Evolutionary conservation across 2,329 filamentous ascomycete species (phyloP).

Genomic region (Colletotrichum sp.): DNA sequence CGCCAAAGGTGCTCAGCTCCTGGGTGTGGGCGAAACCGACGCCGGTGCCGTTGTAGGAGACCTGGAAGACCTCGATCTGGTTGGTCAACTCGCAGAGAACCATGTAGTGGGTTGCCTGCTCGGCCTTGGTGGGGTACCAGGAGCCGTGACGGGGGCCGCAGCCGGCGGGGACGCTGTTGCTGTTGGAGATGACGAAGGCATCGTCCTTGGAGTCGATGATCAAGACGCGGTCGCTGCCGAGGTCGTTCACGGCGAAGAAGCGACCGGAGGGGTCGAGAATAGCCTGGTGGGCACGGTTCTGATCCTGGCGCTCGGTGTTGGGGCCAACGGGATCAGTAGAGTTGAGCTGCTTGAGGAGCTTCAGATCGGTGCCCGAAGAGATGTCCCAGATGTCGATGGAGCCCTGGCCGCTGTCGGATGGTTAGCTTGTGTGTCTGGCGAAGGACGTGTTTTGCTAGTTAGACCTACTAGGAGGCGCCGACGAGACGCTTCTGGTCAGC

Average conservation of each 20-base stretch:
- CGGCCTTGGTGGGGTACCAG: slow-evolving; percentile 44
- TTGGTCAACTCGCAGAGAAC: slow-evolving; percentile 53
- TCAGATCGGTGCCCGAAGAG: slow-evolving; percentile 34
- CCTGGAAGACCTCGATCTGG: slow-evolving; percentile 45
- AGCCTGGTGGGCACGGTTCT: slow-evolving; percentile 51
- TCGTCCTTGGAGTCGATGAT: slow-evolving; percentile 49
- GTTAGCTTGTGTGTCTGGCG: not conserved
- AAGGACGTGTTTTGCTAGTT: too few species aligned
- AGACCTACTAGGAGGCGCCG: slow-evolving; percentile 41
- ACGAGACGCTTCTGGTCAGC: slow-evolving; percentile 48
- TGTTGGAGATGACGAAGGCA: slow-evolving; percentile 40
- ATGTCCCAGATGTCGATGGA: slow-evolving; percentile 53
- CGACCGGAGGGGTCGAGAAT: slow-evolving; percentile 53
- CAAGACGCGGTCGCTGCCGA: slow-evolving; percentile 53
- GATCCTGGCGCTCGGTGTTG: slow-evolving; percentile 33
- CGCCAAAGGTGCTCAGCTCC: slow-evolving; percentile 41
- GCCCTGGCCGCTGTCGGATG: slow-evolving; percentile 30
- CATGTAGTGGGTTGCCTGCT: slow-evolving; percentile 48
- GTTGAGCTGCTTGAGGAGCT: slow-evolving; percentile 42
- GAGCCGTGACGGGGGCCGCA: slow-evolving; percentile 57
- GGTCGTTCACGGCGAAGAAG: slow-evolving; percentile 54
- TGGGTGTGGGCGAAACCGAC: slow-evolving; percentile 41
- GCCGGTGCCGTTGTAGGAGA: slow-evolving; percentile 40
- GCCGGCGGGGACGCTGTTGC: slow-evolving; percentile 39
- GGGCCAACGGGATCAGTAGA: slow-evolving; percentile 39